Percentiles rank a stretch among this genome's conserved stretches.
Conservation (phyloP, 495 filamentous ascomycete species). For the Lasiosphaeria miniovina region DNA sequence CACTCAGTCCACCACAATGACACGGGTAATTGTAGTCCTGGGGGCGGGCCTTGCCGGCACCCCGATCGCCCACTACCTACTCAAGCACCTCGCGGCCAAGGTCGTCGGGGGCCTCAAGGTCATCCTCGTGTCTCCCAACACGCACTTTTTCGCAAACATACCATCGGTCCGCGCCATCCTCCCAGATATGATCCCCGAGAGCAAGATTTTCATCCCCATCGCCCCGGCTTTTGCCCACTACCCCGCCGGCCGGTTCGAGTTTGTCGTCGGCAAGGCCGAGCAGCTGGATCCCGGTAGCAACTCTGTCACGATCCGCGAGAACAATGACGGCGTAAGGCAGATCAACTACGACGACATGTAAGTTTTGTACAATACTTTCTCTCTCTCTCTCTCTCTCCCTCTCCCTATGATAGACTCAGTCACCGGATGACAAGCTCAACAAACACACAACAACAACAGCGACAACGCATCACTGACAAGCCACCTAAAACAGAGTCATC, state of each 20-base stretch:
- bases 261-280: constrained; percentile 54
- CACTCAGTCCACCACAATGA: constrained; percentile 23
- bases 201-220: constrained; percentile 48
- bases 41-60: constrained; percentile 62
- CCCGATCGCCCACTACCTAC: constrained; percentile 55
- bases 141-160: constrained; percentile 47
- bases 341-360: constrained; percentile 51
- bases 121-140: constrained; percentile 55
- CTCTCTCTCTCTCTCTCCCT: no score
- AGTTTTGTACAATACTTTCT: neutral
- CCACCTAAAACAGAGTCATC: constrained; percentile 39
- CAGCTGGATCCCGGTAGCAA: constrained; percentile 45
- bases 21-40: constrained; percentile 58
- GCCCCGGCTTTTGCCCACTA: constrained; percentile 51
- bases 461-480: neutral
- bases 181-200: constrained; percentile 34
- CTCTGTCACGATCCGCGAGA: constrained; percentile 40
- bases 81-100: constrained; percentile 46
- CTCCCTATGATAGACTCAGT: no score
- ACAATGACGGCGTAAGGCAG: constrained; percentile 24
- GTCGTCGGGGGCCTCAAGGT: constrained; percentile 40
- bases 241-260: constrained; percentile 47
- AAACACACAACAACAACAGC: neutral
- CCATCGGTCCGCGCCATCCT: constrained; percentile 46
- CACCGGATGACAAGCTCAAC: no score